Evolutionary conservation across 495 filamentous ascomycete species (phyloP), one percentile per base, ranked within the genome.

Genomic region (Astrothelium macrocarpum): DNA sequence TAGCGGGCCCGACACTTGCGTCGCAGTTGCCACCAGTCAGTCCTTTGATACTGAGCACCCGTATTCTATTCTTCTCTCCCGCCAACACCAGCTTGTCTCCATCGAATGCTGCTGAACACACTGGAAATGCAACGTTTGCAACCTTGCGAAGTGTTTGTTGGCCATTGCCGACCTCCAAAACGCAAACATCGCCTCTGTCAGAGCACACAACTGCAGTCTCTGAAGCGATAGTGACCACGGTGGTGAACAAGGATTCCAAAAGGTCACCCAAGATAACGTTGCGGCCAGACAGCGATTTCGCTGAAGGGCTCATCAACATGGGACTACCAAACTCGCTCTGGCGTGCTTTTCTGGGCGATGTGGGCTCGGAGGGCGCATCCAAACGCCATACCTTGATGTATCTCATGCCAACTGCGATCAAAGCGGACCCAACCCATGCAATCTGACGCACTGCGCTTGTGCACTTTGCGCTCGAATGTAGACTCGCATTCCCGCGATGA

Each of bases 301-400:
- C 70, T 59, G 26, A 67, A 49, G 59, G 69, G 63, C 64, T 71
- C 66, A 32, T 62, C 0, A 75, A 62, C n/a, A 70, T 65, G 74
- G 74, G 26, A 78, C 80, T 62, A 75, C 80, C 25, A 67, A 64
- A 70, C 11, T 75, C 46, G 71, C 74, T 64, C 20, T 79, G 81
- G 64, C 69, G 66, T 28, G 75, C 71, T 63, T 64, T 58, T n/a
- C 36, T 49, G 0, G 79, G 80, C 16, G 81, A 81, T 12, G 70
- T 76, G 59, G 77, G 66, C 68, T 72, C 71, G 14, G 66, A 71
- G 28, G 36, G 53, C 11, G 90, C 87, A 32, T 93, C 89, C 20
- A 91, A 82, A 66, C 88, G 82, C 94, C 94, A 98, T 32, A 95
- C 82, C 73, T 97, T 98, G 68, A 96, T 85, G 78, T 97, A 91